A percentile compares a stretch with the other conserved stretches of the same genome.
Conservation (phyloP, 306 rosid species). For the Prunus dulcis region DNA sequence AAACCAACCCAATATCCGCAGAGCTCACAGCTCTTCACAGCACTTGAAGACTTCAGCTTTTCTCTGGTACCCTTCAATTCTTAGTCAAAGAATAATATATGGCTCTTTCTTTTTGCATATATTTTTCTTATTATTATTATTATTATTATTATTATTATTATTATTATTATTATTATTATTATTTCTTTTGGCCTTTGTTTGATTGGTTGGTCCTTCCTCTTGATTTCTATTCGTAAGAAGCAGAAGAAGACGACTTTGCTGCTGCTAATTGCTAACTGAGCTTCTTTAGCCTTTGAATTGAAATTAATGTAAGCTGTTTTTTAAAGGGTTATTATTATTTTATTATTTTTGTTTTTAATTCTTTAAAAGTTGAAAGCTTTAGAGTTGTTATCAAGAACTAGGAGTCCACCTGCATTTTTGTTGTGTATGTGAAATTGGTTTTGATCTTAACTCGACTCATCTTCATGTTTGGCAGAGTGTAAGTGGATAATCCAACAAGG, state of each 20-base stretch:
- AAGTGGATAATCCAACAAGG: slow-evolving; percentile 3
- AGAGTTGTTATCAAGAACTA: neutral
- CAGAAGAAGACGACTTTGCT: neutral
- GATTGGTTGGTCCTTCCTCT: neutral
- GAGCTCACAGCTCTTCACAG: neutral
- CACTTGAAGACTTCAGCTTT: neutral
- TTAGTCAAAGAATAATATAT: neutral
- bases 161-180: neutral
- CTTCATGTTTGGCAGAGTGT: slow-evolving; percentile 10
- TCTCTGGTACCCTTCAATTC: slow-evolving; percentile 3
- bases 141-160: neutral
- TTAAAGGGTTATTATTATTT: neutral
- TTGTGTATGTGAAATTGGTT: neutral
- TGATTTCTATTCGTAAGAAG: neutral
- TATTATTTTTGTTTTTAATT: neutral
- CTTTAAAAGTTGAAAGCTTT: neutral
- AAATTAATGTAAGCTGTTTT: neutral
- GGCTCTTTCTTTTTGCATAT: neutral
- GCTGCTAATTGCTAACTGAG: neutral
- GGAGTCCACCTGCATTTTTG: neutral
- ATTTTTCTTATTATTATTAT: no score
- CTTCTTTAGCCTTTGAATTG: neutral
- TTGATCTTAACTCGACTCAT: neutral
- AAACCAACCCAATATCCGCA: neutral
- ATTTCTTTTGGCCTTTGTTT: neutral